phyloP scores from a whole-genome alignment of 2,329 filamentous ascomycete genomes.

The Sclerotinia trifoliorum region DNA sequence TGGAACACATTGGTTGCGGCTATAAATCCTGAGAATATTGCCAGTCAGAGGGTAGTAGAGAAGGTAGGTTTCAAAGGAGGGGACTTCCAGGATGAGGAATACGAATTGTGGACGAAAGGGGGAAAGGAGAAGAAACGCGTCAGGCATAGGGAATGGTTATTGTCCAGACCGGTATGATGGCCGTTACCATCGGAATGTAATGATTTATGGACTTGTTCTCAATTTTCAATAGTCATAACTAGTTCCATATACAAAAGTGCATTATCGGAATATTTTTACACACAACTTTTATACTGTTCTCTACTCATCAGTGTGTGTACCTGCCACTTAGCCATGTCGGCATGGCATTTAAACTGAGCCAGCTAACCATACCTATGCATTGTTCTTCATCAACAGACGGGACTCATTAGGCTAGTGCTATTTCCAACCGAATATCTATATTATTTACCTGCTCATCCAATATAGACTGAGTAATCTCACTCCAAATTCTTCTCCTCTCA shows the following conservation, averaged over 20 bases:
- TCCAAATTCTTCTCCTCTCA: not conserved
- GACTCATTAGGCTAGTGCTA: not conserved
- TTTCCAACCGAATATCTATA: not conserved
- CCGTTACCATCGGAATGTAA: not conserved
- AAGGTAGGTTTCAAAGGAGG: slow-evolving; percentile 31
- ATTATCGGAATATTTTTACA: not conserved
- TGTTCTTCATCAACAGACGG: not conserved
- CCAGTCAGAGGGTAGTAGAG: slow-evolving; percentile 30
- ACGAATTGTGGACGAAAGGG: not conserved
- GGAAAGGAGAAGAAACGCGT: slow-evolving; percentile 1
- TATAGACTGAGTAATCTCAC: not conserved
- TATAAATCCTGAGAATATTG: slow-evolving; percentile 30
- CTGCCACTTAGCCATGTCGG: too few species aligned
- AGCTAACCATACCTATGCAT: not conserved
- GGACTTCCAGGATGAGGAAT: slow-evolving; percentile 22
- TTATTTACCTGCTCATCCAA: not conserved
- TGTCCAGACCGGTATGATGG: not conserved
- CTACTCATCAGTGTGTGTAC: not conserved
- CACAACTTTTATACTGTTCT: too few species aligned
- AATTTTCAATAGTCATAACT: too few species aligned
- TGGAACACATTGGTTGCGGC: slow-evolving; percentile 23
- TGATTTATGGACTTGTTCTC: not conserved
- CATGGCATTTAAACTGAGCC: not conserved
- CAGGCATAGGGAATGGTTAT: slow-evolving; percentile 18
- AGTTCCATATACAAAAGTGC: not conserved